Evolutionary conservation across 768 basidiomycete species (phyloP), one percentile per base, ranked within the genome.

Genomic region (Boletus huronensis): DNA sequence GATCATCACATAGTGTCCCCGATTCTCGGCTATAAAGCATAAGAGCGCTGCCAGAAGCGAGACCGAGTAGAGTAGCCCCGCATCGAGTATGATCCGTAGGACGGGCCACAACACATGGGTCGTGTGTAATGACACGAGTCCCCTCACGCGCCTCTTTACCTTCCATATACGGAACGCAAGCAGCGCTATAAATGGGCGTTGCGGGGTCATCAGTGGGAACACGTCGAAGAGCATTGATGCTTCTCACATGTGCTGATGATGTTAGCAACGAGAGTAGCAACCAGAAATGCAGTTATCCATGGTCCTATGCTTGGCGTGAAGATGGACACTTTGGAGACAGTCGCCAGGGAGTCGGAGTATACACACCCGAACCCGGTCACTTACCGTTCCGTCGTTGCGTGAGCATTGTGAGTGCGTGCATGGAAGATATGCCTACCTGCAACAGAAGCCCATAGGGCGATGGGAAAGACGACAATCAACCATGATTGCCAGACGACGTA

Each of bases 401-500:
- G 25, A 52, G 36, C 2, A 32, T 46, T 3, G 28, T 3, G 21
- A n/a, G 1, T 9, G 14, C 17, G 2, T 28, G 14, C 6, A 31
- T 29, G 13, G 21, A 6, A 17, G 21, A 14, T 11, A 21, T 19
- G 19, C 25, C 5, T 50, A 44, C 52, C 38, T 23, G 47, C 42
- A 16, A 62, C 62, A 11, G 48, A 65, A 49, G 25, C 35, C 59
- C 60, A 62, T 54, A 63, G n/a, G n/a, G n/a, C n/a, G n/a, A 35
- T 4, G 25, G 66, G 66, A 32, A 68, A n/a, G 11, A 54, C 38
- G 26, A 57, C 51, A n/a, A 66, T 49, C 42, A 51, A 58, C 57
- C 53, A 53, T 0, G 61, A 64, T 28, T 59, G 50, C 67, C 66
- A 67, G 21, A 67, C 64, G 31, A 64, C 55, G 17, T 62, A 66